Conservation (phyloP, 2,329 filamentous ascomycete species). For the Calonectria fujianensis region DNA sequence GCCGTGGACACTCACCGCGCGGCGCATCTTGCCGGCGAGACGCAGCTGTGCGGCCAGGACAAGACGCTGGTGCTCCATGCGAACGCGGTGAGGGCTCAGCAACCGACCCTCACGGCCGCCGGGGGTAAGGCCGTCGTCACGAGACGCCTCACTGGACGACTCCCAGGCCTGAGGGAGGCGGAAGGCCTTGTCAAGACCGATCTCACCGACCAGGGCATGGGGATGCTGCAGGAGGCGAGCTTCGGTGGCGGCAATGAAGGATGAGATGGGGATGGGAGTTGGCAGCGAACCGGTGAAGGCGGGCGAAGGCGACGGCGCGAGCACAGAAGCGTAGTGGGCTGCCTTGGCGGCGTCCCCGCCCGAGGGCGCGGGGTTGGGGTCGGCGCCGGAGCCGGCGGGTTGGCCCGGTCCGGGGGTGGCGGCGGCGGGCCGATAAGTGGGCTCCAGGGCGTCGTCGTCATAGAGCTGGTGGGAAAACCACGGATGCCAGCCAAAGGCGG, state of each 20-base stretch:
- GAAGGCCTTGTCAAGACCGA: conserved; percentile 86
- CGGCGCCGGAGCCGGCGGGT: conserved; percentile 23
- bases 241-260: conserved; percentile 74
- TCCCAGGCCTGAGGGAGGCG: conserved; percentile 79
- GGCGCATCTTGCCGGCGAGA: conserved; percentile 79
- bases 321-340: conserved; percentile 80
- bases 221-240: conserved; percentile 74
- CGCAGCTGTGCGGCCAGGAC: conserved; percentile 81
- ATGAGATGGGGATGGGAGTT: conserved; percentile 75
- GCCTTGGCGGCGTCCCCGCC: conserved; percentile 62
- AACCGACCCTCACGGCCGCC: conserved; percentile 82
- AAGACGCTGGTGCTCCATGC: conserved; percentile 79
- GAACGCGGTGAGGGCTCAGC: conserved; percentile 81
- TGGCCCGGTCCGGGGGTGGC: conserved; percentile 42
- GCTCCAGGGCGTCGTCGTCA: conserved; percentile 69
- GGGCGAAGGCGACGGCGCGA: conserved; percentile 71
- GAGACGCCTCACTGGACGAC: conserved; percentile 55
- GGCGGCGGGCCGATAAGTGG: conserved; percentile 60
- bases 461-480: conserved; percentile 90
- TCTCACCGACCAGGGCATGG: conserved; percentile 82
- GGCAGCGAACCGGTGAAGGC: conserved; percentile 72
- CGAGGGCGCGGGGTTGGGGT: conserved; percentile 6
- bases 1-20: conserved; percentile 82
- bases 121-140: conserved; percentile 71
- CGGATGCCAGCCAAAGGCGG: conserved; percentile 91